Base-by-base conservation (phyloP, 768 basidiomycete species). In the Mycena rosella region DNA sequence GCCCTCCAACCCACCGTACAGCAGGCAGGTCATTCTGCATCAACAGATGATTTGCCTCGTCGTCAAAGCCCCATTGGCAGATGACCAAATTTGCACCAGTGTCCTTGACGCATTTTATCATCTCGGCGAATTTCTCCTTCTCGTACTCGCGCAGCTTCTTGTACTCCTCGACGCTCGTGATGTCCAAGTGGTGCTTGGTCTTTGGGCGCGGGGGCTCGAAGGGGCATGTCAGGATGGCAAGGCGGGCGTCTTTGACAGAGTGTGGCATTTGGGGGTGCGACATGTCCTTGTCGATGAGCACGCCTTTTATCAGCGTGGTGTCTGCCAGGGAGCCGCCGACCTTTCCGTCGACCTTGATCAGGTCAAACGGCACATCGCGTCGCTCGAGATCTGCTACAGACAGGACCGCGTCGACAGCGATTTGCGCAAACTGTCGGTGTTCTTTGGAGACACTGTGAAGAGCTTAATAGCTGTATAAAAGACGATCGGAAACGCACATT, bases 11-110 rank as follows among this genome's bases (percentile, higher is more conserved):
- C 98, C 98, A 99, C 77, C 98, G 88, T 32, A 99, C 97, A 30
- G 98, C 94, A 47, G 98, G 98, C 38, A 99, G 85, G 17, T 96
- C 95, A 74, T 98, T 99, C 84, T 98, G 96, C 95, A 99, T 96
- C 70, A 99, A 80, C 74, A 99, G 72, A 78, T 99, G 98, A 77
- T 99, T 99, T 48, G 98, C 98, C 81, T 99, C 98, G 75, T 99
- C 98, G 77, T 99, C 98, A 76, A 99, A 99, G 67, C 98, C 98
- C 98, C 98, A 99, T 77, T 99, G 98, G 80, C 98, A 99, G 74
- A 99, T 98, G 71, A 99, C 98, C 66, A 99, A 81, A 80, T 99
- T 99, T 17, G 98, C 97, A 40, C 98, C 98, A 18, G 96, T 93
- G 74, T 97, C 92, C 79, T 98, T 97, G 64, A 99, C 96, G 78